Conservation (phyloP, 2,329 filamentous ascomycete genomes). For the Zymoseptoria tritici region DNA sequence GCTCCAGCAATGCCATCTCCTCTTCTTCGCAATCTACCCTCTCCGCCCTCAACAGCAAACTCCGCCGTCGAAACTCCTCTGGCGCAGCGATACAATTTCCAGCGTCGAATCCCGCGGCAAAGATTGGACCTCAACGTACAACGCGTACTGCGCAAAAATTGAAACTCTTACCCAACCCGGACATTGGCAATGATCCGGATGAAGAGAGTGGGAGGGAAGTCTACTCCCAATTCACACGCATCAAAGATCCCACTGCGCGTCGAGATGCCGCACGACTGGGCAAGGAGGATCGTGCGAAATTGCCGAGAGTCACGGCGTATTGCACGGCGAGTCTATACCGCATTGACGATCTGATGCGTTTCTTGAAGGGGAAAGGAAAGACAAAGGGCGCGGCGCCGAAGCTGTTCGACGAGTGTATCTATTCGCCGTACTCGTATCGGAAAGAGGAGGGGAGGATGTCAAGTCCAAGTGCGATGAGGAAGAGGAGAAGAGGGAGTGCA, state of each 20-base stretch:
- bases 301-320: conserved; percentile 92
- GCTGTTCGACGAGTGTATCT: conserved; percentile 94
- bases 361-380: conserved; percentile 76
- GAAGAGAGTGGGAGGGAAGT: conserved; percentile 93
- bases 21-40: conserved; percentile 50
- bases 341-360: conserved; percentile 81
- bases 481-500: conserved; percentile 4
- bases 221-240: conserved; percentile 94
- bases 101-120: conserved; percentile 44
- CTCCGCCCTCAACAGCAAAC: conserved; percentile 75
- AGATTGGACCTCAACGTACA: conserved; percentile 89
- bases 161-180: conserved; percentile 89
- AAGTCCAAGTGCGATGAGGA: conserved; percentile 25
- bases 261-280: conserved; percentile 86
- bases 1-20: conserved; percentile 29
- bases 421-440: conserved; percentile 80
- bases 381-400: conserved; percentile 77
- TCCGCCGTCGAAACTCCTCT: conserved; percentile 78
- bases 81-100: conserved; percentile 48
- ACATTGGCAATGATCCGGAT: conserved; percentile 69
- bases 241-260: conserved; percentile 90
- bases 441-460: conserved; percentile 21
- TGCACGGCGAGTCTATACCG: conserved; percentile 90
- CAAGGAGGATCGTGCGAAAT: conserved; percentile 79
- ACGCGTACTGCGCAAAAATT: conserved; percentile 95